Evolutionary conservation across 2,329 filamentous ascomycete genomes (phyloP).

Genomic region (Herpomyces periplanetae): DNA sequence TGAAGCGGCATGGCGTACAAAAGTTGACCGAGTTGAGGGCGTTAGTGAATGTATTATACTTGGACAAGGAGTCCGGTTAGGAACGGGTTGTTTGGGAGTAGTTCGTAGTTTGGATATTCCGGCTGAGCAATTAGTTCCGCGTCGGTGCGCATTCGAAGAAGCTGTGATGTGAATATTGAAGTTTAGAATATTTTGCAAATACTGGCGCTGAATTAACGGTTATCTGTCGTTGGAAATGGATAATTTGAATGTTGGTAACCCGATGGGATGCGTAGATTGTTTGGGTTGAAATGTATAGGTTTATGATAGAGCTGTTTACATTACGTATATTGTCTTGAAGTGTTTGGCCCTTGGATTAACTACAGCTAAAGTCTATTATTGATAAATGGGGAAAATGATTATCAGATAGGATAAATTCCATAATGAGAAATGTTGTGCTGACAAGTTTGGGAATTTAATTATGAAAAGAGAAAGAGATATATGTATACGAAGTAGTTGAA

Average conservation of each 20-base stretch:
- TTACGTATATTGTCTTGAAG: too few species aligned
- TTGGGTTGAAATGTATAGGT: constrained; percentile 2
- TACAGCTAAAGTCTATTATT: too few species aligned
- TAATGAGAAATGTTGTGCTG: too few species aligned
- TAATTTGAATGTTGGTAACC: background rate
- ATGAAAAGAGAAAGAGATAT: too few species aligned
- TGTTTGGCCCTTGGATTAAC: too few species aligned
- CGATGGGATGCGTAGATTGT: background rate
- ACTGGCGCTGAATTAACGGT: background rate
- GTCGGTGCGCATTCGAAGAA: constrained; percentile 16
- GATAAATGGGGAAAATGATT: too few species aligned
- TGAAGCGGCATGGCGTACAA: constrained; percentile 64
- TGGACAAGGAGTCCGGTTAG: constrained; percentile 68
- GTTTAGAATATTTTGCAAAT: background rate
- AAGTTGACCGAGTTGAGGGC: constrained; percentile 62
- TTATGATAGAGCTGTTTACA: too few species aligned
- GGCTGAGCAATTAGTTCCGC: constrained; percentile 16
- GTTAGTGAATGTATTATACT: constrained; percentile 94
- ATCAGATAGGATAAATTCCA: too few species aligned
- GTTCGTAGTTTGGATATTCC: constrained; percentile 31
- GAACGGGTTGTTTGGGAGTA: constrained; percentile 69
- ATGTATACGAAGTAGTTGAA: too few species aligned
- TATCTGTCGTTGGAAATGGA: background rate
- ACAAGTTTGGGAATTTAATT: too few species aligned
- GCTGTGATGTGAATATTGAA: constrained; percentile 22